phyloP scores from a whole-genome alignment of 176 grass and related monocot species.

The Aegilops longissima region DNA sequence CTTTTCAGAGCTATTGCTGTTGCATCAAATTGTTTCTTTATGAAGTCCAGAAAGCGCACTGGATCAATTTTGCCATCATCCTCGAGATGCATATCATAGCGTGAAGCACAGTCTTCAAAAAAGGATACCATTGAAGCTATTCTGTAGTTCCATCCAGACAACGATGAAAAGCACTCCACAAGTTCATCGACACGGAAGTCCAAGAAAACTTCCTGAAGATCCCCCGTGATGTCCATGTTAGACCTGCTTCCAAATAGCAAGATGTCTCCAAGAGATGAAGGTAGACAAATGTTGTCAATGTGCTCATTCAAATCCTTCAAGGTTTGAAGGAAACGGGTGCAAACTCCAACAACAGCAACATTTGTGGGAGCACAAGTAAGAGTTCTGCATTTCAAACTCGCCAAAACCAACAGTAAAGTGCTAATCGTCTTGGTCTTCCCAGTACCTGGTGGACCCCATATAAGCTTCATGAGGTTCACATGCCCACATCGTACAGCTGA shows the following conservation, averaged over 20 bases:
- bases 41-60: conserved; percentile 41
- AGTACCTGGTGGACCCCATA: conserved; percentile 88
- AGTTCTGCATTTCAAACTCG: conserved; percentile 54
- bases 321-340: conserved; percentile 48
- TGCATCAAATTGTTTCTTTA: conserved; percentile 51
- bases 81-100: conserved; percentile 45
- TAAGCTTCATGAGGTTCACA: conserved; percentile 54
- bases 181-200: conserved; percentile 60
- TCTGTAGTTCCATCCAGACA: conserved; percentile 44
- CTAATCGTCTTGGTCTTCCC: conserved; percentile 71
- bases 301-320: conserved; percentile 33
- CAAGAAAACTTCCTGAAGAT: conserved; percentile 69
- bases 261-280: conserved; percentile 52
- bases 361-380: conserved; percentile 80
- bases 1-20: conserved; percentile 35
- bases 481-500: conserved; percentile 38
- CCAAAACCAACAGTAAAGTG: conserved; percentile 53
- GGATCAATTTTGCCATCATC: conserved; percentile 2
- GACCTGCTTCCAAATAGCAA: conserved; percentile 61
- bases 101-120: conserved; percentile 46
- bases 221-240: conserved; percentile 58
- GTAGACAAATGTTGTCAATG: neutral
- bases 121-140: conserved; percentile 53
- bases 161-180: conserved; percentile 52
- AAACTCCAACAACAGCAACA: conserved; percentile 73